phyloP scores from a whole-genome alignment of 306 rosid genomes.

The Cicer pinnatifidum region DNA sequence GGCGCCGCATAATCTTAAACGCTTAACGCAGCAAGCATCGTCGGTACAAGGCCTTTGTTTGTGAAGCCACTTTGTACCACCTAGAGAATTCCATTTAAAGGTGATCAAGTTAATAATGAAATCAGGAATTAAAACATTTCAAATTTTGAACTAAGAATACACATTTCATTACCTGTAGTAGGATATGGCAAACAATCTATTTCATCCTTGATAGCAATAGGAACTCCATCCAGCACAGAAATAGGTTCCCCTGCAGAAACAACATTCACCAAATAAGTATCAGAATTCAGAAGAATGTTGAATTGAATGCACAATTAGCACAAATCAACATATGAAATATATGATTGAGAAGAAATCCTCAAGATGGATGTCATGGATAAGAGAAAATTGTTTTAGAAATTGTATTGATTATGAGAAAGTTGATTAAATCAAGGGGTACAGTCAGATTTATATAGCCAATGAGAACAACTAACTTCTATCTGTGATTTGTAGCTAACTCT shows the following conservation, averaged over 20 bases:
- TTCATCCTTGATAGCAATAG: conserved; percentile 89
- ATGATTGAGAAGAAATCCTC: no score
- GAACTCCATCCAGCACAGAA: conserved; percentile 82
- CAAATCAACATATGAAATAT: no score
- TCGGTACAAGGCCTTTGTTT: conserved; percentile 65
- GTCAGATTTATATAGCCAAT: no score
- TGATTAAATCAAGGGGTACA: no score
- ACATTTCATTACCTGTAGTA: conserved; percentile 68
- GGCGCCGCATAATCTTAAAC: conserved; percentile 80
- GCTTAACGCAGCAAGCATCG: conserved; percentile 80
- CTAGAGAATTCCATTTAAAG: conserved; percentile 47
- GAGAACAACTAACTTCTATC: no score
- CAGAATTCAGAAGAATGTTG: neutral
- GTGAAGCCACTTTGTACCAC: conserved; percentile 94
- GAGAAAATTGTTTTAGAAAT: no score
- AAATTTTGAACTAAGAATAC: conserved; percentile 13
- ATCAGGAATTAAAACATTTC: conserved; percentile 2
- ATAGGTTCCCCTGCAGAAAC: conserved; percentile 64
- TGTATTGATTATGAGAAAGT: no score
- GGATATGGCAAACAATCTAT: conserved; percentile 93
- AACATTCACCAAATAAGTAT: conserved; percentile 19
- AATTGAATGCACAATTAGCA: no score
- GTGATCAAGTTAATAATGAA: conserved; percentile 8
- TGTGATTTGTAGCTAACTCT: no score
- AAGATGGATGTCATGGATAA: no score